Evolutionary conservation across 1,284 basidiomycete genomes (phyloP), one percentile per base, ranked within the genome.

Genomic region (Cutaneotrichosporon spelunceum): DNA sequence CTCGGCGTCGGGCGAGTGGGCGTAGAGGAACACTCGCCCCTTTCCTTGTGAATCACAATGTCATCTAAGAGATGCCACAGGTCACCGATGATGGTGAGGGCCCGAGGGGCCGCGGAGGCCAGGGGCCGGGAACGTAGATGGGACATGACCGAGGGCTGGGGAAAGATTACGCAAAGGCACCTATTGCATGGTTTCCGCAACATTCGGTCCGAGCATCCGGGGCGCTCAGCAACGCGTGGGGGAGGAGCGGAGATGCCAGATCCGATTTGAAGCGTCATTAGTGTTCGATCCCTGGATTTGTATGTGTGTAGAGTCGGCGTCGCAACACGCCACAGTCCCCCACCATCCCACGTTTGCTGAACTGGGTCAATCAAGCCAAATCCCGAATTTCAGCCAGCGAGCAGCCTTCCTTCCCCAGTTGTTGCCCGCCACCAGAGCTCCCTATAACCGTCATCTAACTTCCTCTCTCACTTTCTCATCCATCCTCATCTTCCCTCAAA

Each of bases 371-470:
- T n/a, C 16, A 19, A 42, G 19, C 19, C 39, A 42, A 42, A 42
- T 42, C 39, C 19, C 19, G 19, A 19, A 16, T 42, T 42, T 42
- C 4, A 42, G 19, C 39, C 39, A 16, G 19, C 39, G 39, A 19
- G 39, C 21, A 39, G 33, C 26, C 45, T 6, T 26, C 45, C 24
- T 48, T 36, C 23, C 56, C 39, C 44, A 47, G 56, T 60, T 58
- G n/a, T n/a, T n/a, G n/a, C n/a, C n/a, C n/a, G n/a, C n/a, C n/a
- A n/a, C n/a, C n/a, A n/a, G n/a, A n/a, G n/a, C n/a, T n/a, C n/a
- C n/a, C n/a, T n/a, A n/a, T n/a, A 57, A 47, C 66, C 65, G 84
- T 23, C 24, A 10, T 54, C 53, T 56, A 30, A 48, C 42, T 53
- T 26, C 47, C 55, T 52, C 54, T 48, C 27, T 34, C 21, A n/a